These are phyloP conservation scores for maize (Zea mays) DNA, from an alignment of 176 grass and related monocot species.

Conservation along the genomic window Zm-B73-REFERENCE-NAM-5.0 NC_050098.1:235169001-235169500, in stretches of 20 bases:
- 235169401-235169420: too few species aligned
- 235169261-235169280: neutral
- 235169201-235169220: neutral
- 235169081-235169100: neutral
- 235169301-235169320: neutral
- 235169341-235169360: neutral
- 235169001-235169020: neutral
- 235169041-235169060: neutral
- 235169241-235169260: neutral
- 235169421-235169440: neutral
- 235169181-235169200: neutral
- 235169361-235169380: neutral
- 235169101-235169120: neutral
- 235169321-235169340: neutral
- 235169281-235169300: neutral
- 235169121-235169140: neutral
- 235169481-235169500: neutral
- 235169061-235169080: neutral
- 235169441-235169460: neutral
- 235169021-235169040: neutral
- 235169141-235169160: neutral
- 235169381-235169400: too few species aligned
- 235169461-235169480: neutral
- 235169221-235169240: neutral
- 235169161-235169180: neutral